Evolutionary conservation across 2,329 filamentous ascomycete genomes (phyloP), one percentile per base, ranked within the genome.

Genomic region (Cladophialophora psammophila): DNA sequence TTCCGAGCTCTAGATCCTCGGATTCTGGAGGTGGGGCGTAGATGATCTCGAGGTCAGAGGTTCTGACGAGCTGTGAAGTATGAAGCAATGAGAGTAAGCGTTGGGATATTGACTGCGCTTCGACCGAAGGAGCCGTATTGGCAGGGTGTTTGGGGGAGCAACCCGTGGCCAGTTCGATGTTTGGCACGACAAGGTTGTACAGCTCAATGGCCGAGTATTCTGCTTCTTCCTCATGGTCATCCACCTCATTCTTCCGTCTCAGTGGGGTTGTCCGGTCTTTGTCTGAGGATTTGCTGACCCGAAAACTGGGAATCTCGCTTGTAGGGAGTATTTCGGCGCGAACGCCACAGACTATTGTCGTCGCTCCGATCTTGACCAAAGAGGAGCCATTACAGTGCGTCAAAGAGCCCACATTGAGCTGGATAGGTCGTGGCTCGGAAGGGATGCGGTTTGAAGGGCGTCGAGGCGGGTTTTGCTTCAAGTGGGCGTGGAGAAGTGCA

Each of bases 261-360:
- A 42, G 54, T n/a, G 65, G 52, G n/a, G 38, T 54, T 6, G 55
- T n/a, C 10, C 52, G 50, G 18, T 56, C 50, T 54, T 48, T 50
- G 6, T 58, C 59, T 20, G 65, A 58, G 2, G 63, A 63, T 42
- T 71, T 70, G 12, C 75, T 72, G 66, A 87, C 73, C 69, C 90
- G 81, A 79, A 85, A 90, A 73, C 87, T 88, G 56, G 90, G 89
- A 66, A 96, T 92, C 76, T 92, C 88, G 58, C 86, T 85, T 2
- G 91, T 89, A 56, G 89, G 84, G 32, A 99, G 83, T 6, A 96
- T 89, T 80, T 99, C 95, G 60, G 86, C 94, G 53, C 94, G 88
- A 20, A 99, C 88, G 65, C 94, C 95, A 76, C 94, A 97, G 42
- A 99, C 94, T n/a, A 94, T 92, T 0, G 93, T 93, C 0, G 94